A percentile compares a stretch with the other conserved stretches of the same genome.
Conservation (phyloP, 2,329 filamentous ascomycete species). For the Cladobotryum mycophilum region DNA sequence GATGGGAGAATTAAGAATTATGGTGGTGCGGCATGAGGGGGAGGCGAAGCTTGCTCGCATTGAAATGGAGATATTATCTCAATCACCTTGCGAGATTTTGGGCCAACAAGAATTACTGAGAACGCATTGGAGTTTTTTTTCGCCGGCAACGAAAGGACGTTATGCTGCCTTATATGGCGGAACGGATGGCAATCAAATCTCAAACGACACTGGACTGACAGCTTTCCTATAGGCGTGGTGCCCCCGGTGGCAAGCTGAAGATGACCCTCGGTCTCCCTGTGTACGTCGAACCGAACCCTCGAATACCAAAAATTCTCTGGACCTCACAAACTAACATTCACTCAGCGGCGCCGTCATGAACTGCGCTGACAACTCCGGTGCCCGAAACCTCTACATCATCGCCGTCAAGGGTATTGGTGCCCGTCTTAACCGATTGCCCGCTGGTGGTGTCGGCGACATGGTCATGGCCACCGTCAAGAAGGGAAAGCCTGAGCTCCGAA, state of each 20-base stretch:
- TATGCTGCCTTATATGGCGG: background rate
- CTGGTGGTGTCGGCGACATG: conserved; percentile 98
- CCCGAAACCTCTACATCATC: conserved; percentile 99
- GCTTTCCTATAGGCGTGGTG: conserved; percentile 59
- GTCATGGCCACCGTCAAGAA: conserved; percentile 99
- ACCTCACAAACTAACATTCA: conserved; percentile 17
- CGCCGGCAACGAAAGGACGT: background rate
- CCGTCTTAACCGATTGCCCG: conserved; percentile 93
- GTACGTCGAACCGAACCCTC: conserved; percentile 53
- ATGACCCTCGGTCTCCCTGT: conserved; percentile 99
- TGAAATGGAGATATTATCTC: background rate
- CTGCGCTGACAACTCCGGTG: conserved; percentile 99
- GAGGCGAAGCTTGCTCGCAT: conserved; percentile 1
- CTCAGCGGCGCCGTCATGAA: conserved; percentile 97
- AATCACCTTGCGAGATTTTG: background rate
- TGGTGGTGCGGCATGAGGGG: background rate
- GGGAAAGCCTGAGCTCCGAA: conserved; percentile 99
- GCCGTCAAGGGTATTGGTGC: conserved; percentile 98
- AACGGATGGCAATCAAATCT: background rate
- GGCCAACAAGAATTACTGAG: background rate
- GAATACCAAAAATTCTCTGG: conserved; percentile 3
- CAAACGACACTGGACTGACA: conserved; percentile 25
- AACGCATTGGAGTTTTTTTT: background rate
- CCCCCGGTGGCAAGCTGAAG: conserved; percentile 99
- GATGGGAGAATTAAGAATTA: conserved; percentile 8